Conservation (phyloP, 2,329 filamentous ascomycete species). For the Arthrocladium fulminans region DNA sequence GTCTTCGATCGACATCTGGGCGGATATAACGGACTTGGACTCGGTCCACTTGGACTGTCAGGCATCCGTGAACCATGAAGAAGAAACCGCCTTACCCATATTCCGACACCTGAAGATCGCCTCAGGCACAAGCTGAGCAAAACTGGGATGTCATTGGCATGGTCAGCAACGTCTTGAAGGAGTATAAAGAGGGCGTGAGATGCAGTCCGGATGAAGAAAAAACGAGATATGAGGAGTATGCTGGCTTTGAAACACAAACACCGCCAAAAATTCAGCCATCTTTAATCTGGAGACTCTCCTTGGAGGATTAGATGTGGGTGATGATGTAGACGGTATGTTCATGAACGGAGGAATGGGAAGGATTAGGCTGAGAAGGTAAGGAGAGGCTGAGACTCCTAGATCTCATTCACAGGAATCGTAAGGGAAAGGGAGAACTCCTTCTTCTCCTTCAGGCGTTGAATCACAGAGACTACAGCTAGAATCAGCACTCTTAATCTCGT, state of each 20-base stretch:
- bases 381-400: too few relatives aligned
- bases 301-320: constrained; percentile 2
- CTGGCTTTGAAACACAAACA: background rate
- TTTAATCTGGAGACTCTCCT: constrained; percentile 2
- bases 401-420: too few relatives aligned
- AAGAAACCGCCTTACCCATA: constrained; percentile 10
- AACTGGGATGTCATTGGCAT: constrained; percentile 12
- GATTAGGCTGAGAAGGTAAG: too few relatives aligned
- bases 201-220: background rate
- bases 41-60: background rate
- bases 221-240: background rate
- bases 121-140: background rate
- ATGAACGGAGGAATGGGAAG: background rate
- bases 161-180: constrained; percentile 23
- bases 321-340: background rate
- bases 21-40: constrained; percentile 8
- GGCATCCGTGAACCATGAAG: background rate
- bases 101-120: constrained; percentile 12
- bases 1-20: background rate
- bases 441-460: too few relatives aligned
- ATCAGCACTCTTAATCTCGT: too few relatives aligned
- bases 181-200: constrained; percentile 13
- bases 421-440: too few relatives aligned
- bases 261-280: constrained; percentile 1
- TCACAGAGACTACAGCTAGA: too few relatives aligned